phyloP scores from a whole-genome alignment of 176 grass and related monocot species.

The sorghum (Sorghum bicolor) region DNA sequence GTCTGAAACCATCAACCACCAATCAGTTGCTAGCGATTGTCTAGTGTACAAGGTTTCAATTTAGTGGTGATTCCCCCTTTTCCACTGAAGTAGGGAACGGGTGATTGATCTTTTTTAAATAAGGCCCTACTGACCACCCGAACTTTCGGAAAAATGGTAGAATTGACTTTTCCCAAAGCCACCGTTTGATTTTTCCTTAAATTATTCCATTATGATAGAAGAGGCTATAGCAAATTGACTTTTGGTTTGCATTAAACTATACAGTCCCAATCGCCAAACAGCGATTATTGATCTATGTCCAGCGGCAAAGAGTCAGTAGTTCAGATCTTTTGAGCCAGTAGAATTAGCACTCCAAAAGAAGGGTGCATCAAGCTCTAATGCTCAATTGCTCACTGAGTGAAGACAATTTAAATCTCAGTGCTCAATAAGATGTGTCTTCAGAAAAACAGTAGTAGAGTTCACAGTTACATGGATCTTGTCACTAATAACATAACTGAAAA shows the following conservation, averaged over 20 bases:
- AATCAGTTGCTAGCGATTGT: not conserved
- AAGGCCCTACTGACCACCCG: not conserved
- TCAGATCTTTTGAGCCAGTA: not conserved
- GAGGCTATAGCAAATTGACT: not conserved
- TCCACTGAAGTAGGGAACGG: not conserved
- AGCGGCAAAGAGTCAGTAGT: not conserved
- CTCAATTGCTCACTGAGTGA: not conserved
- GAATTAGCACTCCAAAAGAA: not conserved
- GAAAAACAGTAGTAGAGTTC: not conserved
- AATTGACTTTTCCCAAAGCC: not conserved
- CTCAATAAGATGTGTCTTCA: not conserved
- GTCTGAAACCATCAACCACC: not conserved
- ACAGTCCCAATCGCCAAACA: not conserved
- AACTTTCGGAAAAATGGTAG: not conserved
- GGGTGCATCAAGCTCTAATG: not conserved
- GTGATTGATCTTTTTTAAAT: not conserved
- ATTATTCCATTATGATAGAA: not conserved
- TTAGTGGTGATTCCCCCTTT: not conserved
- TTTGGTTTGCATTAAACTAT: not conserved
- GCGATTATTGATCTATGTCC: not conserved
- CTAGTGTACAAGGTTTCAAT: not conserved
- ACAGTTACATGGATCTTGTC: not conserved
- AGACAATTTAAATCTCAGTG: conserved; percentile 11
- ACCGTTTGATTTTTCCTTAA: not conserved
- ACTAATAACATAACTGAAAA: not conserved